A percentile compares a stretch with the other conserved stretches of the same genome.
Evolutionary conservation across 2,329 filamentous ascomycete species (phyloP).

Genomic region (Triangularia setosa): DNA sequence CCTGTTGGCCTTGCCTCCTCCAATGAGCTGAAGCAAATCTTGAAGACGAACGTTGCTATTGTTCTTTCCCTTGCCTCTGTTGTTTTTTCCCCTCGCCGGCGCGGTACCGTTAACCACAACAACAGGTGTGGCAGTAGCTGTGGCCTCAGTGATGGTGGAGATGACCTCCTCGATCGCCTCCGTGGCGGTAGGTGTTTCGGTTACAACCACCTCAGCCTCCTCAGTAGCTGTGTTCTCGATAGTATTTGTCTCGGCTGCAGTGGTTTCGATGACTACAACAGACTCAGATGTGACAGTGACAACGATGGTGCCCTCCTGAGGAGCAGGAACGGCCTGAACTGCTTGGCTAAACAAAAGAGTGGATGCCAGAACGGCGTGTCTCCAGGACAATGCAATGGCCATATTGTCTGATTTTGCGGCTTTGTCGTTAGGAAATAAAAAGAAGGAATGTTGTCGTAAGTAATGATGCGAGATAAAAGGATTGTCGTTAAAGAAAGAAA

Average conservation of each 20-base stretch:
- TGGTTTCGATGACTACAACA: background rate
- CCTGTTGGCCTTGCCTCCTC: background rate
- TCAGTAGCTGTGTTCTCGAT: background rate
- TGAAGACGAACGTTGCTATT: background rate
- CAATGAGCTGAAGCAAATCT: conserved; percentile 1
- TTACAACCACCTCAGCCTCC: background rate
- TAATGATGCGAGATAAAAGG: background rate
- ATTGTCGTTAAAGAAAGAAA: conserved; percentile 1
- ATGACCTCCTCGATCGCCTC: background rate
- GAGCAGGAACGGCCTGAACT: conserved; percentile 6
- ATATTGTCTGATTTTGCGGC: conserved; percentile 9
- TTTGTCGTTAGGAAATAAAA: background rate
- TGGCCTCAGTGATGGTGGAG: background rate
- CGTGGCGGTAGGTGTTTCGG: background rate
- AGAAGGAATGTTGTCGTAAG: conserved; percentile 1
- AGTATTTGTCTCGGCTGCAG: background rate
- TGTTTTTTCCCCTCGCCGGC: background rate
- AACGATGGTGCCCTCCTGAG: background rate
- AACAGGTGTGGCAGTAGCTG: background rate
- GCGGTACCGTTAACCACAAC: background rate
- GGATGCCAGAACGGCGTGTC: conserved; percentile 21
- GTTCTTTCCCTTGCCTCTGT: background rate
- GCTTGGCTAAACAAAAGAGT: conserved; percentile 12
- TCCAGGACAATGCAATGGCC: conserved; percentile 19
- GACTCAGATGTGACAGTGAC: conserved; percentile 7